phyloP scores from a whole-genome alignment of 345 rosid species.

The Eucalyptus cloeziana region DNA sequence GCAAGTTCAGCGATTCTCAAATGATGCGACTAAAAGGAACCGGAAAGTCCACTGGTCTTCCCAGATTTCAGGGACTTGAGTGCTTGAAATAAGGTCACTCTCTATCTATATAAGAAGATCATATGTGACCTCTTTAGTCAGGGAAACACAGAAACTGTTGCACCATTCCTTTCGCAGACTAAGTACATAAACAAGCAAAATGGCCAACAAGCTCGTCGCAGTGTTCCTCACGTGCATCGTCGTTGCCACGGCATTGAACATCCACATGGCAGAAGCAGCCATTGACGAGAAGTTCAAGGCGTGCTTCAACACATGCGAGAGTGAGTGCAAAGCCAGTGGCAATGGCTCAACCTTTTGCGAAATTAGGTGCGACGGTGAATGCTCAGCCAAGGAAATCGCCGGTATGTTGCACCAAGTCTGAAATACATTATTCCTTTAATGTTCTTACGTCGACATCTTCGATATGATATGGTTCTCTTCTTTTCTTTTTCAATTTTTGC shows the following conservation, averaged over 20 bases:
- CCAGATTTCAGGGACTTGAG: not conserved
- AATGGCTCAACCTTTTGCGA: not conserved
- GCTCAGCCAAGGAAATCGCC: not conserved
- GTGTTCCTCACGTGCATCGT: constrained; percentile 7
- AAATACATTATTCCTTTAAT: not conserved
- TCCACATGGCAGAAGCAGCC: not conserved
- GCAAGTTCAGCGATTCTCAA: not conserved
- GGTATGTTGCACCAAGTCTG: not conserved
- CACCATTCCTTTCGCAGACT: not conserved
- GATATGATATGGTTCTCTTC: not conserved
- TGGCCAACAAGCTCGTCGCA: constrained; percentile 14
- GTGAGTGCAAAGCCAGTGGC: not conserved
- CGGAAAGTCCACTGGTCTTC: not conserved
- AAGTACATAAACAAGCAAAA: not conserved
- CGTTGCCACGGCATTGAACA: not conserved
- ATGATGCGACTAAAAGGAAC: not conserved
- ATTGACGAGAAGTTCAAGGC: not conserved
- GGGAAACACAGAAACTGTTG: not conserved
- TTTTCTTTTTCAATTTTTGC: not conserved
- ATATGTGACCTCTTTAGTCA: not conserved
- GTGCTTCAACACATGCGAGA: not conserved
- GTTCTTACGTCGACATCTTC: not conserved
- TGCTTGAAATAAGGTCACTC: not conserved
- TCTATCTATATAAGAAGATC: not conserved
- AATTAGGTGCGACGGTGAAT: not conserved